Percentiles rank a stretch among this genome's conserved stretches.
Conservation (phyloP, 169 alveolate genomes). For the Cryptosporidium ubiquitum region DNA sequence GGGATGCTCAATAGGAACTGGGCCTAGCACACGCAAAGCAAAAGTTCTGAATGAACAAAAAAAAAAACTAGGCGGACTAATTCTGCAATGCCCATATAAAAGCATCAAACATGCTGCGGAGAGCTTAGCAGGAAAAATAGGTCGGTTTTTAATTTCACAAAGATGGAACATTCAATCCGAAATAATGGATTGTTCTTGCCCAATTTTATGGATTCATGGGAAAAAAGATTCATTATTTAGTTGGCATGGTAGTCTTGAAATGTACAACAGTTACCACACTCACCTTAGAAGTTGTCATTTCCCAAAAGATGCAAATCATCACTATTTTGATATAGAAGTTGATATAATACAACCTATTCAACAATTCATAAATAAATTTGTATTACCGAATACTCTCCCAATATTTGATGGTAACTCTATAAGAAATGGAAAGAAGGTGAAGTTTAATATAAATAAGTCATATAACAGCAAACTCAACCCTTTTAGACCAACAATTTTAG, state of each 20-base stretch:
- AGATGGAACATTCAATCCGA: slow-evolving; percentile 79
- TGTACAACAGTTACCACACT: slow-evolving; percentile 69
- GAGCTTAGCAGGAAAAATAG: slow-evolving; percentile 77
- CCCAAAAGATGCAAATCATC: slow-evolving; percentile 78
- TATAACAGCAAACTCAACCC: slow-evolving; percentile 28
- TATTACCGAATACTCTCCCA: slow-evolving; percentile 18
- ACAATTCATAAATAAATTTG: slow-evolving; percentile 56
- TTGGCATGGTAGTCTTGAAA: slow-evolving; percentile 75
- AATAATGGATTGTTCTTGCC: slow-evolving; percentile 76
- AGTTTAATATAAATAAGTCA: neutral
- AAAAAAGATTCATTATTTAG: slow-evolving; percentile 74
- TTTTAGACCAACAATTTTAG: slow-evolving; percentile 66
- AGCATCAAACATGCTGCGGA: slow-evolving; percentile 80
- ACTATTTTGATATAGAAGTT: slow-evolving; percentile 71
- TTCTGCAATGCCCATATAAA: slow-evolving; percentile 80
- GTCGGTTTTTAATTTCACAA: slow-evolving; percentile 69
- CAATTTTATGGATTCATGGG: slow-evolving; percentile 80
- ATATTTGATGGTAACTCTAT: neutral
- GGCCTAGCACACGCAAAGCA: slow-evolving; percentile 81
- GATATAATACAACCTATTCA: slow-evolving; percentile 76
- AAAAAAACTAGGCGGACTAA: slow-evolving; percentile 74
- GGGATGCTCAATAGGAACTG: slow-evolving; percentile 82
- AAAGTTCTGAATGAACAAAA: slow-evolving; percentile 40
- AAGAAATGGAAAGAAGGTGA: slow-evolving; percentile 32
- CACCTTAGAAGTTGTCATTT: slow-evolving; percentile 76